phyloP scores from a whole-genome alignment of 129 eudicot species.

The carrot (Daucus carota) region DNA sequence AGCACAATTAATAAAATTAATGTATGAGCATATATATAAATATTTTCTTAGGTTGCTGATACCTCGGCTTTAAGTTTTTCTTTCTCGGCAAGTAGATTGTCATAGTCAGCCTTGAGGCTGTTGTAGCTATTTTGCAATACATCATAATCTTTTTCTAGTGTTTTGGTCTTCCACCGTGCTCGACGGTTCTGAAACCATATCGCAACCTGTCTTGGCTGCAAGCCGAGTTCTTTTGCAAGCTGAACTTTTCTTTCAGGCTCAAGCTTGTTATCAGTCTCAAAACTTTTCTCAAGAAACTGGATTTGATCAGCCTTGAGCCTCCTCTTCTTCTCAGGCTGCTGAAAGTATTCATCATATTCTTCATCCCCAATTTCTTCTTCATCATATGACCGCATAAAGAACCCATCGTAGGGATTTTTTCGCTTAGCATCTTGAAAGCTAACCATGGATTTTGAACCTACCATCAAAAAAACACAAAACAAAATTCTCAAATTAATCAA shows the following conservation, averaged over 20 bases:
- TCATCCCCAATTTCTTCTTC: conserved; percentile 66
- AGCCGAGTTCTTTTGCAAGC: conserved; percentile 90
- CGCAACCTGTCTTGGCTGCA: conserved; percentile 94
- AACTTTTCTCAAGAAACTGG: conserved; percentile 74
- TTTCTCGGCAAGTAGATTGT: conserved; percentile 55
- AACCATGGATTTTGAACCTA: conserved; percentile 78
- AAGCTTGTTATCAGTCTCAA: conserved; percentile 71
- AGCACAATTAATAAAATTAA: not conserved
- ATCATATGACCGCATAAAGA: conserved; percentile 39
- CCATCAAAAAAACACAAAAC: not conserved
- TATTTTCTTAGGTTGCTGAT: not conserved
- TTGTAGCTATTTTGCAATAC: conserved; percentile 52
- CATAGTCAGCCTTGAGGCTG: conserved; percentile 65
- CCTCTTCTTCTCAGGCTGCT: conserved; percentile 82
- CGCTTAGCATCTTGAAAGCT: conserved; percentile 53
- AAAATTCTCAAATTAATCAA: not conserved
- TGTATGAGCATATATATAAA: not conserved
- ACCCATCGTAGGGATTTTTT: conserved; percentile 26
- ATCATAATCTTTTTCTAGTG: conserved; percentile 77
- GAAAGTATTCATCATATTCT: conserved; percentile 71
- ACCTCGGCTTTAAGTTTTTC: conserved; percentile 78
- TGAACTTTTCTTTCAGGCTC: conserved; percentile 86
- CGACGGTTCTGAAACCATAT: conserved; percentile 93
- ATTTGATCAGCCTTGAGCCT: conserved; percentile 72
- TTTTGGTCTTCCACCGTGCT: conserved; percentile 85